Conservation (phyloP, 768 basidiomycete species). For the Suillus plorans region DNA sequence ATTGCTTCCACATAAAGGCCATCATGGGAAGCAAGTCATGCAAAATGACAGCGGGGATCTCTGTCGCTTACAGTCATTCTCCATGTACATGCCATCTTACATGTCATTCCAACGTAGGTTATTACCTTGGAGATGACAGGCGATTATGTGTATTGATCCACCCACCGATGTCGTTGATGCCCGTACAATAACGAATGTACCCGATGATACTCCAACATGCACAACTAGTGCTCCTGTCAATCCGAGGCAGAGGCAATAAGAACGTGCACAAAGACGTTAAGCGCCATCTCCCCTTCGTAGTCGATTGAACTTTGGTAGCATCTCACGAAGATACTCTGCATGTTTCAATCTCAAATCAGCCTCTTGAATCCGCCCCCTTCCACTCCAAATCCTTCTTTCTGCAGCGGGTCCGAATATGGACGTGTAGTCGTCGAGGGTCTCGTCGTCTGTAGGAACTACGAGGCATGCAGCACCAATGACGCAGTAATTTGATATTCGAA, state of each 20-base stretch:
- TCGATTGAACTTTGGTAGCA: conserved; percentile 87
- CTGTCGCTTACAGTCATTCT: neutral
- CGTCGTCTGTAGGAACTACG: conserved; percentile 75
- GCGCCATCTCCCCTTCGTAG: conserved; percentile 35
- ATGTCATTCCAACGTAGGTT: neutral
- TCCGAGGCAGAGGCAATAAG: neutral
- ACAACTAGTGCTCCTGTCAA: neutral
- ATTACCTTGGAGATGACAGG: neutral
- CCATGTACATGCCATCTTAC: neutral
- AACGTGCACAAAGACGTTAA: neutral
- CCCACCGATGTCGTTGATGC: neutral
- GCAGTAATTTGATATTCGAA: conserved; percentile 78
- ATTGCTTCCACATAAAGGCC: neutral
- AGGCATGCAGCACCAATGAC: conserved; percentile 80
- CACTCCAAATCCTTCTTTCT: conserved; percentile 81
- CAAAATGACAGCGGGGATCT: neutral
- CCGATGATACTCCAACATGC: neutral
- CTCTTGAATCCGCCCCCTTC: conserved; percentile 80
- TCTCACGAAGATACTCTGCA: conserved; percentile 87
- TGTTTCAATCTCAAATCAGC: conserved; percentile 84
- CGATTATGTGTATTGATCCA: neutral
- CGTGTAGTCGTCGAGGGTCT: conserved; percentile 79
- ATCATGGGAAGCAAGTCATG: neutral
- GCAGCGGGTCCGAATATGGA: conserved; percentile 78
- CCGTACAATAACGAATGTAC: neutral